phyloP scores from a whole-genome alignment of 495 filamentous ascomycete genomes.

The Penicillium daleae region DNA sequence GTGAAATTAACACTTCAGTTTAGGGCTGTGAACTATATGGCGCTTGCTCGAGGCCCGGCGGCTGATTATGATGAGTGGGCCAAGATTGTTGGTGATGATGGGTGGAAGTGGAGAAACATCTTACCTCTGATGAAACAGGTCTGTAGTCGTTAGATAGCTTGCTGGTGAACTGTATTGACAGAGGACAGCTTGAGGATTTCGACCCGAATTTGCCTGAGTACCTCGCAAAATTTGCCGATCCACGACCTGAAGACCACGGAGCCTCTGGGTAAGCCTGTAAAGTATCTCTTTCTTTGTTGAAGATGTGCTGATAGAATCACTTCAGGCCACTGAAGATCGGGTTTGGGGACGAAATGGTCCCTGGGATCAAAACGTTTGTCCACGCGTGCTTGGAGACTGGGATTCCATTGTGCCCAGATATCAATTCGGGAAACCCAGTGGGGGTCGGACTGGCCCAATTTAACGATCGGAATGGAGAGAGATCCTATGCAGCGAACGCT shows the following conservation, averaged over 20 bases:
- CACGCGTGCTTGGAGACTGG: not conserved
- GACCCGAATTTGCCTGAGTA: not conserved
- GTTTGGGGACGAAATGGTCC: not conserved
- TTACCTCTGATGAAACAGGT: not conserved
- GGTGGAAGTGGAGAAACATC: not conserved
- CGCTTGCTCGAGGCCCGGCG: not conserved
- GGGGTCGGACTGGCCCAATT: not conserved
- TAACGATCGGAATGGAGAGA: not conserved
- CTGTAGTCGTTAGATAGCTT: not conserved
- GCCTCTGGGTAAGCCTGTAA: not conserved
- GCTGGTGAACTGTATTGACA: not conserved
- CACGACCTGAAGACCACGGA: not conserved
- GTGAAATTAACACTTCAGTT: not conserved
- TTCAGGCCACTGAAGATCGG: not conserved
- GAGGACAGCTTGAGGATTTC: not conserved
- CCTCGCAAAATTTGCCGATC: not conserved
- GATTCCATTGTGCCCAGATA: not conserved
- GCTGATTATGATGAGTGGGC: not conserved
- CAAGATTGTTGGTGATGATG: not conserved
- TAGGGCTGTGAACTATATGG: not conserved
- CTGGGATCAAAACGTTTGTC: not conserved
- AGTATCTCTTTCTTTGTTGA: not conserved
- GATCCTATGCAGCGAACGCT: not conserved
- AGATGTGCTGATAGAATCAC: not conserved
- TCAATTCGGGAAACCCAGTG: not conserved